A percentile compares a stretch with the other conserved stretches of the same genome.
These are phyloP conservation scores for Smallanthus sonchifolius DNA, from an alignment of 129 eudicot species.

Conservation along the genomic window DNA sequence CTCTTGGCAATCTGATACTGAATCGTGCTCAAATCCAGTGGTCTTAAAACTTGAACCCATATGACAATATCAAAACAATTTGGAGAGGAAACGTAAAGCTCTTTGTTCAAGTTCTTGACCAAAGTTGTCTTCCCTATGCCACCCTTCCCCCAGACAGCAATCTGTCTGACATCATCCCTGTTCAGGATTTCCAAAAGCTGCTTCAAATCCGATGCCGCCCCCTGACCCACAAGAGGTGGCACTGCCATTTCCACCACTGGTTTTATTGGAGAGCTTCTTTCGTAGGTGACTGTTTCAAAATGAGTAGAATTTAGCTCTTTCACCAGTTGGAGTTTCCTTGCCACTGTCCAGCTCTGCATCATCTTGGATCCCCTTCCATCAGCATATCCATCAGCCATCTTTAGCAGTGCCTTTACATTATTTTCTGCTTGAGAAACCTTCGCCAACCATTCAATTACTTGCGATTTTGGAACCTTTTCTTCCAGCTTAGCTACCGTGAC, in stretches of 20 bases:
- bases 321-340: constrained; percentile 5
- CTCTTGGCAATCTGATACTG: constrained; percentile 34
- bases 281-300: no score
- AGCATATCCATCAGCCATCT: no score
- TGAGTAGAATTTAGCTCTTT: constrained; percentile 10
- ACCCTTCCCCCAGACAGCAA: constrained; percentile 35
- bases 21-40: constrained; percentile 11
- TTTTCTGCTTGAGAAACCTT: constrained; percentile 20
- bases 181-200: constrained; percentile 18
- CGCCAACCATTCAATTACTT: constrained; percentile 24
- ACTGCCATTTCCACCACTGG: constrained; percentile 22
- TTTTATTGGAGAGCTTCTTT: no score
- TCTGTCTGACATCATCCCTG: neutral
- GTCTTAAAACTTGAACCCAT: constrained; percentile 29
- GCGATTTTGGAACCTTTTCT: constrained; percentile 10
- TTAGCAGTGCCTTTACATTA: constrained; percentile 14
- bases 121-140: constrained; percentile 37
- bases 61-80: constrained; percentile 22
- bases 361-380: no score
- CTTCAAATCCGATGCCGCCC: constrained; percentile 2
- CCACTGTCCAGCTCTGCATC: constrained; percentile 13
- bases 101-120: constrained; percentile 32
- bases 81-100: neutral
- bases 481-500: constrained; percentile 20
- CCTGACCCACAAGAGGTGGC: constrained; percentile 18